Base-by-base conservation (phyloP, 768 basidiomycete genomes). In the Dacryopinax spathularia region DNA sequence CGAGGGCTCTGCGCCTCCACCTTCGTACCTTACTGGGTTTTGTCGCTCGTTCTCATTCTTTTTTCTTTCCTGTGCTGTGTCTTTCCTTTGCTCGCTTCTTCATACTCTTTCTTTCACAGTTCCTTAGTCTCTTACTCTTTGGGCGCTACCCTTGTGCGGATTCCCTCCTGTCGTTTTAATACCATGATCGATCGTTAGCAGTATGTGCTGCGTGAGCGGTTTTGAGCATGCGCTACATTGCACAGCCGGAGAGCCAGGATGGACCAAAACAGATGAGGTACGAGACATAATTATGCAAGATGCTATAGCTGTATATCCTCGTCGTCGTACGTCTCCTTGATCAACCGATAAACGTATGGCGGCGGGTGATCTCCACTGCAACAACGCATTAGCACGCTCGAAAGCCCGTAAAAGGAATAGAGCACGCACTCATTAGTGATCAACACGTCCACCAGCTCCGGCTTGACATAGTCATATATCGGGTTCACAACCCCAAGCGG, bases 301-400 rank as follows among this genome's bases (percentile, higher is more conserved):
- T 22, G 62, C 72, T 76, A 89, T 62, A 95, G 75, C 69, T 91
- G 88, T 65, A 85, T 84, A 72, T 96, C 94, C 73, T 93, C 92
- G 70, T 96, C 94, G 70, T 95, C 93, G 66, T 96, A 96, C 27
- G 90, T 86, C 73, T 96, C 94, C 72, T 94, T 93, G 74, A 96
- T 83, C 37, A 96, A 83, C 86, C 91, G 80, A 71, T 93, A 91
- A 69, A 97, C 87, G 62, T 93, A 91, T 18, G 93, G 90, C 20
- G 95, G 93, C 25, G 94, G 91, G 72, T 97, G 94, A 73, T 96
- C 95, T 22, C 95, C 95, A 68, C 94, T 97, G 67, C 34, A 59
- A 62, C 60, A 16, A 61, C 12, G 18, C 12, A 35, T 33, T 25
- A 9, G 18, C 34, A 64, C 44, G 35, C 20, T 9, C 20, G 1